Percentiles rank a stretch among this genome's conserved stretches.
These are phyloP conservation scores for Lentinula sp. DNA, from an alignment of 768 basidiomycete genomes.

Conservation along the genomic window DNA sequence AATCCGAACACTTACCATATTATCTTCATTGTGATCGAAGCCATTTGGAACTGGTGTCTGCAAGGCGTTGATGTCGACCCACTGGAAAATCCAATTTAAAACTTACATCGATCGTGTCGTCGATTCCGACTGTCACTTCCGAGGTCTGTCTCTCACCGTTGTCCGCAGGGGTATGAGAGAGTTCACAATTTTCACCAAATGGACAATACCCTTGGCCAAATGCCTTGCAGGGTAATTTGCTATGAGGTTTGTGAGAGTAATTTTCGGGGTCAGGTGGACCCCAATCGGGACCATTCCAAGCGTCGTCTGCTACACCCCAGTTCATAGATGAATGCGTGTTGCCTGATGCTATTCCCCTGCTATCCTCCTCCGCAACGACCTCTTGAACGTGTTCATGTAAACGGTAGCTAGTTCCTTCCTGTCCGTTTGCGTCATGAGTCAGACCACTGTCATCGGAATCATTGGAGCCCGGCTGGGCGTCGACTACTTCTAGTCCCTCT, in stretches of 20 bases:
- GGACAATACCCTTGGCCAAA: slow-evolving; percentile 30
- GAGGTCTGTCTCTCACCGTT: not conserved
- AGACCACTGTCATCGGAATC: no score
- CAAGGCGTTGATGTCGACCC: slow-evolving; percentile 6
- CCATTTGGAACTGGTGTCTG: not conserved
- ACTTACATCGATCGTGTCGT: slow-evolving; percentile 3
- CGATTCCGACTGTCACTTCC: not conserved
- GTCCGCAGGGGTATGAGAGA: slow-evolving; percentile 21
- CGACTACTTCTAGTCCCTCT: no score
- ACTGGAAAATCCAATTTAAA: slow-evolving; percentile 11
- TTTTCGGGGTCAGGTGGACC: not conserved
- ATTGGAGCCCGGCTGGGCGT: no score
- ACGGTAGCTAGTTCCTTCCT: not conserved
- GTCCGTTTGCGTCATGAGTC: not conserved
- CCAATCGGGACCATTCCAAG: not conserved
- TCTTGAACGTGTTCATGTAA: not conserved
- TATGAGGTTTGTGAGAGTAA: not conserved
- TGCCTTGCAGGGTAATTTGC: slow-evolving; percentile 23
- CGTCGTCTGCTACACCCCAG: not conserved
- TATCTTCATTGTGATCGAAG: not conserved
- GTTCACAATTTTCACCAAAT: slow-evolving; percentile 22
- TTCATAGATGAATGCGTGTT: not conserved
- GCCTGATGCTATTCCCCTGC: not conserved
- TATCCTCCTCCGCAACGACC: not conserved
- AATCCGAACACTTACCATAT: not conserved